phyloP scores from a whole-genome alignment of 2,329 filamentous ascomycete genomes.

The Aurifilum marmelostoma region DNA sequence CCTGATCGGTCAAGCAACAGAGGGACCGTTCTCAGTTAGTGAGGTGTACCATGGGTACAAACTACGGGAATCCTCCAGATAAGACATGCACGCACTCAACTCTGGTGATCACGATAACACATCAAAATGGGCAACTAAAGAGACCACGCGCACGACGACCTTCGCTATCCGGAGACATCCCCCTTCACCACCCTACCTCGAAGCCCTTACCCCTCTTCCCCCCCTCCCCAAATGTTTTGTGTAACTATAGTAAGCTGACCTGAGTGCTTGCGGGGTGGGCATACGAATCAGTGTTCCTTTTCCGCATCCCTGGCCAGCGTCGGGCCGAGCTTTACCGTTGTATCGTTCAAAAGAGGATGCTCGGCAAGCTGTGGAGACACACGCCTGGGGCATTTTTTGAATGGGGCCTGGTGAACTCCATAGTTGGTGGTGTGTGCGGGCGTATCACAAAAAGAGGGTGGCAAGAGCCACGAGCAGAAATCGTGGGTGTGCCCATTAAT shows the following conservation, averaged over 20 bases:
- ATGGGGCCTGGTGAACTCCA: too few species aligned
- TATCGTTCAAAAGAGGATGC: neutral
- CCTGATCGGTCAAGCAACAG: neutral
- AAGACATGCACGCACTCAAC: neutral
- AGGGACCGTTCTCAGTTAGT: neutral
- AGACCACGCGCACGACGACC: neutral
- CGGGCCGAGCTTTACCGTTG: slow-evolving; percentile 1
- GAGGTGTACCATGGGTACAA: neutral
- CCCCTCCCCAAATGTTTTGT: too few species aligned
- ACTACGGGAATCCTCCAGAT: neutral
- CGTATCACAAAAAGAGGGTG: too few species aligned
- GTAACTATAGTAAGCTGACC: slow-evolving; percentile 9
- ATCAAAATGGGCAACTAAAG: neutral
- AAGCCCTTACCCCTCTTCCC: neutral
- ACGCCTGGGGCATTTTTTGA: too few species aligned
- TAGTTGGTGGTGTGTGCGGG: too few species aligned
- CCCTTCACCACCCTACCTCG: too few species aligned
- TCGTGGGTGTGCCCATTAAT: too few species aligned
- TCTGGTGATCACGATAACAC: too few species aligned
- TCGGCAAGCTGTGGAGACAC: neutral
- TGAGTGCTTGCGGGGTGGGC: neutral
- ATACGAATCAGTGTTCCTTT: too few species aligned
- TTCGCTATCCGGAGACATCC: neutral
- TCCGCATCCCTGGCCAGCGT: neutral
- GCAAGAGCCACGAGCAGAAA: too few species aligned